phyloP scores from a whole-genome alignment of 75 land plant genomes.

The Pinus albicaulis region DNA sequence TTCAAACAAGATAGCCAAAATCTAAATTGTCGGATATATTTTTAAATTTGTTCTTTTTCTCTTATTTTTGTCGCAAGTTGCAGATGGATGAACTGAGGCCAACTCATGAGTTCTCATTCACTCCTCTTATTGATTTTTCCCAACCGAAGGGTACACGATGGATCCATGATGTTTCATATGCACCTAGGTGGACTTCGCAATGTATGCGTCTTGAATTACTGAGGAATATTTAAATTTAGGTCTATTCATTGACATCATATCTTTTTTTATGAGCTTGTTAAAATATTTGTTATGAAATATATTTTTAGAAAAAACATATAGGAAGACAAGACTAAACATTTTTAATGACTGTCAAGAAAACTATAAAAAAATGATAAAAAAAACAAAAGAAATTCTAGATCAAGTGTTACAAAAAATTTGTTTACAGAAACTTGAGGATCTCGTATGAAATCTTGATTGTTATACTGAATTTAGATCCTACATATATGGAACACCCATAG shows the following conservation, averaged over 20 bases:
- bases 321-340: too few species aligned
- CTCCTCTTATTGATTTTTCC: conserved; percentile 40
- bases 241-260: background rate
- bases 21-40: background rate
- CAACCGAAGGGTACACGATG: conserved; percentile 29
- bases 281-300: too few species aligned
- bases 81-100: conserved; percentile 73
- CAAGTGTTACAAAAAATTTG: too few species aligned
- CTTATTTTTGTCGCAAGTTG: background rate
- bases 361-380: too few species aligned
- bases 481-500: too few species aligned
- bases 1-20: background rate
- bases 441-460: too few species aligned
- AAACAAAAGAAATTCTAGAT: too few species aligned
- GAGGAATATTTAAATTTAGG: background rate
- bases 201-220: conserved; percentile 10
- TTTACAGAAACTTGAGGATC: too few species aligned
- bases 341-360: too few species aligned
- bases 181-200: conserved; percentile 23
- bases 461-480: too few species aligned
- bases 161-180: conserved; percentile 32
- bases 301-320: too few species aligned
- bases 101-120: conserved; percentile 49
- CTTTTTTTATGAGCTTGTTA: too few species aligned
- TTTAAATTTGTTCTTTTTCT: background rate